These are phyloP conservation scores for Fusarium tuaranense DNA, from an alignment of 2,329 filamentous ascomycete genomes.

Conservation along the genomic window DNA sequence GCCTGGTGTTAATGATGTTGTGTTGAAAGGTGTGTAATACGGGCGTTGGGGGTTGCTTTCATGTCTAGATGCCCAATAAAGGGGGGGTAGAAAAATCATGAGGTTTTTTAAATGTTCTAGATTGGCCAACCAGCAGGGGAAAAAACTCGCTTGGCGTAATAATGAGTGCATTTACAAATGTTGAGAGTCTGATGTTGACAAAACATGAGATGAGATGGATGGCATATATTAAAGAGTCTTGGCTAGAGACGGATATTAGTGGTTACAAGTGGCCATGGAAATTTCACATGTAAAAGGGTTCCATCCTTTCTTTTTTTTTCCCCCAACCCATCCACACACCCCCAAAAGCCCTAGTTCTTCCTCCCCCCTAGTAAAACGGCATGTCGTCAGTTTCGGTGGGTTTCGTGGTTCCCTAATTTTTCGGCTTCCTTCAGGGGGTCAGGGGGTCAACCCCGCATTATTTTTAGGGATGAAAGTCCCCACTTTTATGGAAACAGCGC, in stretches of 20 bases:
- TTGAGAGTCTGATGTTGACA: neutral
- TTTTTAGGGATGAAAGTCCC: neutral
- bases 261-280: neutral
- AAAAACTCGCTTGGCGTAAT: neutral
- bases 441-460: conserved; percentile 12
- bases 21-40: neutral
- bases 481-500: neutral
- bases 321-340: neutral
- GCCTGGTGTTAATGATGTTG: neutral
- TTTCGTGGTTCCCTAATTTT: neutral
- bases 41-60: neutral
- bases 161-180: neutral
- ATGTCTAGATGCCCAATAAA: neutral
- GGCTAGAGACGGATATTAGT: neutral
- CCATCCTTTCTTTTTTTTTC: neutral
- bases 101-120: neutral
- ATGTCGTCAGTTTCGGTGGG: neutral
- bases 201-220: neutral
- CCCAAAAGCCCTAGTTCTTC: neutral
- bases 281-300: neutral
- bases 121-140: neutral
- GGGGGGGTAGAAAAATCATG: neutral
- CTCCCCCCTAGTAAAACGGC: neutral
- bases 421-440: neutral
- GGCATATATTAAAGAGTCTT: neutral